Evolutionary conservation across 441 rosid species (phyloP).

Genomic region (Bruguiera hainesii): DNA sequence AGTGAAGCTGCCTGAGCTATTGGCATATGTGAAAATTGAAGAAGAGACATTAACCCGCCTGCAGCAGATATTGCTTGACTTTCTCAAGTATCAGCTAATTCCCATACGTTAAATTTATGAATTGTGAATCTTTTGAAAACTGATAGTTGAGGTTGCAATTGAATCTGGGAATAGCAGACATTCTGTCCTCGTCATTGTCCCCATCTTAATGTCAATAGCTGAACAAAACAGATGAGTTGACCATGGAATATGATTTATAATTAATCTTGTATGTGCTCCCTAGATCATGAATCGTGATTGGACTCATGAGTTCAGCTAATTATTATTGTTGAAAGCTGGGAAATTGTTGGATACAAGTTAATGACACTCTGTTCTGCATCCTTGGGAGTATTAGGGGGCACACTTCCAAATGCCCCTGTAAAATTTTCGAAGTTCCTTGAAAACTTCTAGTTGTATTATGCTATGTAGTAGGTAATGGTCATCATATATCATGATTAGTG

Average conservation of each 20-base stretch:
- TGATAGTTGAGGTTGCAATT: no score
- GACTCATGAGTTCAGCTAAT: neutral
- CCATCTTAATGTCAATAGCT: neutral
- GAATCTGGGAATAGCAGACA: no score
- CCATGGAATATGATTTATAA: neutral
- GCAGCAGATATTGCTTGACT: constrained; percentile 86
- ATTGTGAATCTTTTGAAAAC: no score
- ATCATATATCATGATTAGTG: neutral
- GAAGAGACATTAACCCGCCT: constrained; percentile 77
- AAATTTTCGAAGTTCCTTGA: neutral
- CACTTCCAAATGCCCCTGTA: no score
- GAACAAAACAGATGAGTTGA: neutral
- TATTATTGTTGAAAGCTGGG: neutral
- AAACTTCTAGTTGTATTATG: neutral
- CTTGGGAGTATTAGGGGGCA: no score
- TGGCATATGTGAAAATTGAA: constrained; percentile 82
- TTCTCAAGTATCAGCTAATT: constrained; percentile 63
- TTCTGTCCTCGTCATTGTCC: neutral
- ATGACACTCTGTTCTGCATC: neutral
- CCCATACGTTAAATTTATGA: constrained; percentile 7
- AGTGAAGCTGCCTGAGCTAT: constrained; percentile 93
- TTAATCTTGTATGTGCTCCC: neutral
- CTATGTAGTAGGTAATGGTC: neutral
- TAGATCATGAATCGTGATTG: neutral
- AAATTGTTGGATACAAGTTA: neutral